A percentile compares a stretch with the other conserved stretches of the same genome.
Evolutionary conservation across 73 alveolate species (phyloP).

Genomic region (Paramecium caudatum): DNA sequence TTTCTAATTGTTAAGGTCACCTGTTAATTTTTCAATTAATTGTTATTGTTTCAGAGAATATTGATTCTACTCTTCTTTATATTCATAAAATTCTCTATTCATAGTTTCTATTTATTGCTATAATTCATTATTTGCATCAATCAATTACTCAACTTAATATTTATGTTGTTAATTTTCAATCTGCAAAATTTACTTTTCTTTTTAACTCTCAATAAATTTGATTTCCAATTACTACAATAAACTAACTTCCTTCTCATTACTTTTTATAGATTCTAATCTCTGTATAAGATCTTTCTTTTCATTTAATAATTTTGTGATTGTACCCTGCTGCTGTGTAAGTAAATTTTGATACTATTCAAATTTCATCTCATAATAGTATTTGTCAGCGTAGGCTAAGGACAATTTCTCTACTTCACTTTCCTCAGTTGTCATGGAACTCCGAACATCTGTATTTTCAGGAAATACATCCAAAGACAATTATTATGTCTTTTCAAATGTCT

Average conservation of each 20-base stretch:
- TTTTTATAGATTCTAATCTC: background rate
- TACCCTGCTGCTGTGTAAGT: background rate
- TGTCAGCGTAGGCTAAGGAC: constrained; percentile 60
- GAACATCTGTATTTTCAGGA: background rate
- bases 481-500: constrained; percentile 56
- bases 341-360: constrained; percentile 28
- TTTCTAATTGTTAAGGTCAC: constrained; percentile 1
- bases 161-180: background rate
- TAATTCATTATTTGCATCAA: constrained; percentile 10
- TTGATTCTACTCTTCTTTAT: background rate
- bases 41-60: background rate
- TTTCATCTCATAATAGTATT: constrained; percentile 68
- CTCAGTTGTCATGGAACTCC: constrained; percentile 17
- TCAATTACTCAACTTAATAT: background rate
- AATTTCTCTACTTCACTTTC: constrained; percentile 58
- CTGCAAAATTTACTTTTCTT: background rate
- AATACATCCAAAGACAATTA: background rate
- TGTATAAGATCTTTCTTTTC: constrained; percentile 21
- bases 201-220: background rate
- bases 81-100: background rate
- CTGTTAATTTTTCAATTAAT: background rate
- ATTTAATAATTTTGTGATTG: constrained; percentile 16
- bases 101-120: background rate
- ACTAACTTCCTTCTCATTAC: constrained; percentile 26
- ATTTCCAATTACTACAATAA: background rate